Evolutionary conservation across 2,329 filamentous ascomycete species (phyloP), one percentile per base, ranked within the genome.

Genomic region (Colletotrichum cuscutae): DNA sequence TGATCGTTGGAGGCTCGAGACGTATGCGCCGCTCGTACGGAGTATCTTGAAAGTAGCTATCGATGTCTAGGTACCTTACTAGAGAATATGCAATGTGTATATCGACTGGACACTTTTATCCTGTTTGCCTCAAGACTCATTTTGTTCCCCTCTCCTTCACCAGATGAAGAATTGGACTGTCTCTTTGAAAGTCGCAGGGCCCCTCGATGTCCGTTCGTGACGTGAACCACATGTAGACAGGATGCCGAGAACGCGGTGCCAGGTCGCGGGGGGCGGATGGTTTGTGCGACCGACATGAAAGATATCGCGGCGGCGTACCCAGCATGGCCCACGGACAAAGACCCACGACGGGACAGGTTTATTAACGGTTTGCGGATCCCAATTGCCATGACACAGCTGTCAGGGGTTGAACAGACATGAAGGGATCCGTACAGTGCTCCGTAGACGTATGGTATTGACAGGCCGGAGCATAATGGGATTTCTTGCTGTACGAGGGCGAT

Each of bases 301-400:
- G 37, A 71, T 62, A 61, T 53, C 61, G 30, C 30, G n/a, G 32
- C 61, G 26, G 42, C 54, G 28, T 42, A 65, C 58, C 60, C 19
- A 53, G 58, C 12, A 11, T 42, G 69, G 32, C 19, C 32, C 56
- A 67, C 56, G 68, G 26, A 56, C 30, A 30, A 32, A 35, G 49
- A 63, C 58, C 57, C 65, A 35, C 28, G 54, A 54, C 24, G 65
- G 65, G 42, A 59, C 59, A 70, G 58, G 42, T 28, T 59, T 37
- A 69, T 72, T 64, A 54, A 54, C 54, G 60, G 65, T 42, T 46
- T 28, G 69, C 57, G 69, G 69, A 69, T 59, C 69, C 15, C 19
- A 42, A 26, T 19, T 49, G 52, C 37, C 28, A 56, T 49, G 64
- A 24, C 58, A 62, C 32, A 30, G 30, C 62, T 42, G 32, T 42